Evolutionary conservation across 495 filamentous ascomycete genomes (phyloP), one percentile per base, ranked within the genome.

Genomic region (Hamigera avellanea): DNA sequence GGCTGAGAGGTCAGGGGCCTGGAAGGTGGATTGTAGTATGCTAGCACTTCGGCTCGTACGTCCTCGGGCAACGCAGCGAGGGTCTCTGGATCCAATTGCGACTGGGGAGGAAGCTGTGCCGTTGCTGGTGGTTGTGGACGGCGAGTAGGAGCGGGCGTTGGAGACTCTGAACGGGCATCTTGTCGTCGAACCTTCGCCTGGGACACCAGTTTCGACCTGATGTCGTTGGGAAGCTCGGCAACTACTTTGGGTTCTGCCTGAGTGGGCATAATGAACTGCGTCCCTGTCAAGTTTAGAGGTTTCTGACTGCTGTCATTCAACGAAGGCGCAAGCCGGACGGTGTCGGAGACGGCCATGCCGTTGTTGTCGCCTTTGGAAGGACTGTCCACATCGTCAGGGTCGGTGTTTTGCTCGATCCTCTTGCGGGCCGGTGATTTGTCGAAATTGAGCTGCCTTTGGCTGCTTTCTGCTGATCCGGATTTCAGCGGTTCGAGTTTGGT

Each of bases 401-500:
- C 73, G 6, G 40, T 35, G n/a, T 33, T 27, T 30, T 46, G 48
- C 19, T 56, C 27, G 8, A 39, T 15, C 10, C 37, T 41, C 30
- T 59, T 59, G 26, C 51, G 56, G 27, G 34, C 50, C 1, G 64
- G 61, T 13, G 64, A 61, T 40, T 43, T 47, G 35, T 70, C 71
- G 50, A 80, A 80, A 23, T 69, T 69, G 15, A 84, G 58, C 35
- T 69, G 74, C 36, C 62, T 70, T 49, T 88, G 82, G 51, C 73
- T 78, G 37, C 77, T 71, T 28, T 78, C 45, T 6, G 46, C 36
- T 7, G 40, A 40, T 3, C 49, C 50, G 23, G 68, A 32, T 46
- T 83, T 91, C 32, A 86, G 56, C 8, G 79, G 78, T 41, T 98
- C 86, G 5, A 98, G 69, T 58, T 85, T 94, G 14, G 83, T 87